Percentiles rank a stretch among this genome's conserved stretches.
These are phyloP conservation scores for Cladophialophora exuberans DNA, from an alignment of 2,329 filamentous ascomycete genomes.

Conservation along the genomic window DNA sequence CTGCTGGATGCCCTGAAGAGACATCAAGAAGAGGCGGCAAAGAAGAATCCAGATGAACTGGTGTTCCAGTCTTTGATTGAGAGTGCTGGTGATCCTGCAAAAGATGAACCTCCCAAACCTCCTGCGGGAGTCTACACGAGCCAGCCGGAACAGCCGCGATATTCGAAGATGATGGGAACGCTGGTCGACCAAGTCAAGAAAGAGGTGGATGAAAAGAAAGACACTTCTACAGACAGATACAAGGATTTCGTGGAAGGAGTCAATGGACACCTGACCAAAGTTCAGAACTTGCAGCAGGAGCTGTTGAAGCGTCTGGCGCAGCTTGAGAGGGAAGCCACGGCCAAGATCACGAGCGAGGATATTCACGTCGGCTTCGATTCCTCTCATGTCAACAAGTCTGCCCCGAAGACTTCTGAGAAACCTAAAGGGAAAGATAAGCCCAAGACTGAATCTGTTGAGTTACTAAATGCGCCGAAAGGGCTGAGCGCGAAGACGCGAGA, in stretches of 20 bases:
- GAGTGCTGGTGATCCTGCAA: conserved; percentile 68
- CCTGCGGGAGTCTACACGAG: conserved; percentile 79
- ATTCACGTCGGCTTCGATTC: conserved; percentile 90
- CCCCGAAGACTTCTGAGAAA: conserved; percentile 41
- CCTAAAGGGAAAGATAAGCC: conserved; percentile 19
- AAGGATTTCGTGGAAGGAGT: conserved; percentile 79
- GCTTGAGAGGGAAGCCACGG: conserved; percentile 80
- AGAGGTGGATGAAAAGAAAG: conserved; percentile 74
- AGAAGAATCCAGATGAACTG: conserved; percentile 71
- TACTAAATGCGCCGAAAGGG: conserved; percentile 63
- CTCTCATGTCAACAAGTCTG: conserved; percentile 72
- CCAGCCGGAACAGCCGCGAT: conserved; percentile 76
- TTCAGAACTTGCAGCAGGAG: conserved; percentile 76
- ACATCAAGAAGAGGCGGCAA: conserved; percentile 70
- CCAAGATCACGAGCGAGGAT: conserved; percentile 91
- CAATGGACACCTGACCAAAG: conserved; percentile 73
- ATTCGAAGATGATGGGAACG: conserved; percentile 98
- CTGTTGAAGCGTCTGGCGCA: conserved; percentile 73
- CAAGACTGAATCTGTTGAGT: conserved; percentile 59
- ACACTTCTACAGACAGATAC: conserved; percentile 63
- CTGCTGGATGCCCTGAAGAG: conserved; percentile 75
- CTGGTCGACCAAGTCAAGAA: conserved; percentile 92
- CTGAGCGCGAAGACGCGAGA: conserved; percentile 38
- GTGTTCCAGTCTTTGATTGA: conserved; percentile 91
- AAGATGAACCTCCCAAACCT: conserved; percentile 74